phyloP scores from a whole-genome alignment of 225 moss, liverwort and hornwort species.

The Sphagnum contortum region DNA sequence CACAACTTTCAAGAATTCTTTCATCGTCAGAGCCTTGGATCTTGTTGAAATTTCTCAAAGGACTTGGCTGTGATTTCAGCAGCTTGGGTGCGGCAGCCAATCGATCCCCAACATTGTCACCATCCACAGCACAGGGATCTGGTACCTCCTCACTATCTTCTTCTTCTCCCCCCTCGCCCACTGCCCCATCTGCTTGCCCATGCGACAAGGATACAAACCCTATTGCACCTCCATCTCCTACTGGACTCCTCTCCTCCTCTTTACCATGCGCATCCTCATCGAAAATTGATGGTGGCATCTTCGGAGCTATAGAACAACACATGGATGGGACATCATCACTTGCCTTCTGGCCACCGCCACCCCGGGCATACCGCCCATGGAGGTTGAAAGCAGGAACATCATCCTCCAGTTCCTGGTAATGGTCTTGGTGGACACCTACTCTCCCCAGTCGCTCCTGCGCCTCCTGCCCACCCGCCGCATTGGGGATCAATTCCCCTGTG shows the following conservation, averaged over 20 bases:
- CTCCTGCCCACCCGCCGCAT: too few species aligned
- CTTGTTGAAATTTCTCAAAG: background rate
- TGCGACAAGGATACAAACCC: conserved; percentile 13
- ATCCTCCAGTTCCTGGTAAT: too few species aligned
- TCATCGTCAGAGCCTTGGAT: background rate
- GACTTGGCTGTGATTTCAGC: background rate
- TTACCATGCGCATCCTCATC: conserved; percentile 7
- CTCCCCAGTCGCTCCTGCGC: too few species aligned
- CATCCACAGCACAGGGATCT: background rate
- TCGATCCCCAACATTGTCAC: conserved; percentile 3
- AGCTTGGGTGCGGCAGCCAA: background rate
- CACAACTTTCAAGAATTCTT: background rate
- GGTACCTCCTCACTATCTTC: conserved; percentile 2
- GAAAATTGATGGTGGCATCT: conserved; percentile 7
- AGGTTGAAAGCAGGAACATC: background rate
- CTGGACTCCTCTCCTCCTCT: conserved; percentile 14
- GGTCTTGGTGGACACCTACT: too few species aligned
- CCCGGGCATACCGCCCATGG: background rate
- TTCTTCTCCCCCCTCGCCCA: conserved; percentile 10
- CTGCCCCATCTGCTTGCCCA: too few species aligned
- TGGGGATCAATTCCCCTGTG: too few species aligned
- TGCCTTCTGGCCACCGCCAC: background rate
- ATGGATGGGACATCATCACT: background rate
- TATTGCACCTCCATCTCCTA: conserved; percentile 12
- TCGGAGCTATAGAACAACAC: background rate